Evolutionary conservation across 1,139 yeast species (phyloP).

Genomic region (Suhomyces chickasaworum): DNA sequence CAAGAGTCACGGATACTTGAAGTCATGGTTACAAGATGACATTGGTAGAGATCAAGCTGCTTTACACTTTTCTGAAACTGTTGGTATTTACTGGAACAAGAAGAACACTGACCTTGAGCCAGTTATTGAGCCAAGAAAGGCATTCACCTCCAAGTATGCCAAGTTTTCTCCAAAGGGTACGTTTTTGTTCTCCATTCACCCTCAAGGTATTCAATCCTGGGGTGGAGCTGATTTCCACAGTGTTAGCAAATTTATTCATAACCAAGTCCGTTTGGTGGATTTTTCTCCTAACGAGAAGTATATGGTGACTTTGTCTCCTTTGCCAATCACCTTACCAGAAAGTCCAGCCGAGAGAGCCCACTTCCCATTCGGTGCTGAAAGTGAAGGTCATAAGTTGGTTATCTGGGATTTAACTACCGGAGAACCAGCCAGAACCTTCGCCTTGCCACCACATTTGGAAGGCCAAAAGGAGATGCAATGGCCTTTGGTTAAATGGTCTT

Average conservation of each 20-base stretch:
- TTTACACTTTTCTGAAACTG: conserved; percentile 76
- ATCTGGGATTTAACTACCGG: conserved; percentile 91
- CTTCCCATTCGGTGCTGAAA: conserved; percentile 85
- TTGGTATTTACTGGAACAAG: conserved; percentile 88
- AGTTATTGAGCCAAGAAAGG: conserved; percentile 74
- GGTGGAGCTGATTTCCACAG: conserved; percentile 84
- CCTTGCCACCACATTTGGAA: conserved; percentile 77
- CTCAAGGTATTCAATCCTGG: conserved; percentile 96
- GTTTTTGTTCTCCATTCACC: conserved; percentile 82
- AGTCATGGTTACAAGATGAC: conserved; percentile 88
- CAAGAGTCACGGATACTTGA: conserved; percentile 76
- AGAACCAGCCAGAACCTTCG: conserved; percentile 85
- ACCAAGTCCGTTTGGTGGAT: conserved; percentile 85
- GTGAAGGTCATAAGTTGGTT: conserved; percentile 91
- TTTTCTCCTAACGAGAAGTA: conserved; percentile 91
- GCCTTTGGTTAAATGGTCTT: conserved; percentile 98
- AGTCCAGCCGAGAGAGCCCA: conserved; percentile 61
- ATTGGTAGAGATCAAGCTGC: conserved; percentile 90
- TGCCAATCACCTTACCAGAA: conserved; percentile 75
- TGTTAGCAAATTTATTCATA: conserved; percentile 80
- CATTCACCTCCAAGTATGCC: conserved; percentile 86
- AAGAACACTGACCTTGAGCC: conserved; percentile 74
- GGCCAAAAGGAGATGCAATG: conserved; percentile 78
- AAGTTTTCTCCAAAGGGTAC: conserved; percentile 95
- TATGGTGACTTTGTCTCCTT: conserved; percentile 87